Conservation (phyloP, 106 monocot species). For the Xerophyta viscosa region DNA sequence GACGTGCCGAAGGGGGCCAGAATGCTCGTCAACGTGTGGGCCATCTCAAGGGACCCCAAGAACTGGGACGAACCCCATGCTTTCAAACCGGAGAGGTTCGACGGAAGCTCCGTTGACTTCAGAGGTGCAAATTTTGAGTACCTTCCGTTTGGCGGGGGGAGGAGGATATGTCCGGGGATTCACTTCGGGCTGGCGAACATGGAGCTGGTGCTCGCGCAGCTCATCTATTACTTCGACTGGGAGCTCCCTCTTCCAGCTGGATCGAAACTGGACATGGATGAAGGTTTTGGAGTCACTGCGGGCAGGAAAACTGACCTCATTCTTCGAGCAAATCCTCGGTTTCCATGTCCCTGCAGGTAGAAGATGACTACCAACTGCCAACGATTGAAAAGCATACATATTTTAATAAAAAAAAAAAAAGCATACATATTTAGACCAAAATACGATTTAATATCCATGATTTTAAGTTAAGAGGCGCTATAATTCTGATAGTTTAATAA, state of each 20-base stretch:
- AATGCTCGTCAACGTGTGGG: slow-evolving; percentile 26
- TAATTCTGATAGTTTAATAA: too few species aligned
- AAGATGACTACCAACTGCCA: too few species aligned
- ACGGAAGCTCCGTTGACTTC: not conserved
- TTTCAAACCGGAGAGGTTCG: slow-evolving; percentile 25
- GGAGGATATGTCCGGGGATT: slow-evolving; percentile 30
- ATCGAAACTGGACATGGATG: slow-evolving; percentile 19
- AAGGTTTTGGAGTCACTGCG: slow-evolving; percentile 4
- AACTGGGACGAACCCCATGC: slow-evolving; percentile 14
- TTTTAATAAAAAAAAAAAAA: too few species aligned
- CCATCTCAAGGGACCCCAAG: slow-evolving; percentile 23
- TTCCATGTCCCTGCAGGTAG: slow-evolving; percentile 14
- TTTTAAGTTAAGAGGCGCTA: too few species aligned
- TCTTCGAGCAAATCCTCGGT: slow-evolving; percentile 4
- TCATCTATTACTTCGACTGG: slow-evolving; percentile 29
- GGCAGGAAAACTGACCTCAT: slow-evolving; percentile 6
- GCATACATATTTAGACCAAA: too few species aligned
- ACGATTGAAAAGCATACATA: too few species aligned
- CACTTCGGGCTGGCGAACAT: slow-evolving; percentile 1
- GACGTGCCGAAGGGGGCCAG: slow-evolving; percentile 12
- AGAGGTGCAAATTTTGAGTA: slow-evolving; percentile 12
- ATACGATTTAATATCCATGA: too few species aligned
- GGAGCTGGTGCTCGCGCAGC: slow-evolving; percentile 11
- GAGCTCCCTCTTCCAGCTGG: not conserved
- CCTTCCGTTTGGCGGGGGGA: slow-evolving; percentile 23